Conservation (phyloP, 495 filamentous ascomycete species). For the Xanthoparmelia taractica region DNA sequence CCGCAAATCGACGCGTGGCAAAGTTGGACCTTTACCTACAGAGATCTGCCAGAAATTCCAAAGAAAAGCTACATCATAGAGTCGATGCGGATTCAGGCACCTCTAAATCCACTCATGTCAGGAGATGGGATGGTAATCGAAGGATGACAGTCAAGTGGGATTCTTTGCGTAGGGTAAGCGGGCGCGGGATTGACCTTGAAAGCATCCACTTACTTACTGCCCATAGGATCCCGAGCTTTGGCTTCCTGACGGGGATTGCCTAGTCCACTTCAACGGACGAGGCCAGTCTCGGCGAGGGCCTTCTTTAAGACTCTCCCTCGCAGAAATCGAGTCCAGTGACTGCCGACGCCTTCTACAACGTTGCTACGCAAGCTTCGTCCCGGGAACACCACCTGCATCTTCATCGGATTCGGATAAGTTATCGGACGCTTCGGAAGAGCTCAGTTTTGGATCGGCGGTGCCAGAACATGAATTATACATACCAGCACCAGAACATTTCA, state of each 20-base stretch:
- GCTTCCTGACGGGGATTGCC: conserved; percentile 53
- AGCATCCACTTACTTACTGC: conserved; percentile 10
- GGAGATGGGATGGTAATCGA: conserved; percentile 51
- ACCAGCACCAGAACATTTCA: conserved; percentile 44
- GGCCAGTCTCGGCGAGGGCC: conserved; percentile 54
- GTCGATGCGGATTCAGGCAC: conserved; percentile 5
- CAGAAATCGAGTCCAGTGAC: conserved; percentile 39
- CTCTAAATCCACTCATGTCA: conserved; percentile 24
- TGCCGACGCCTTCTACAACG: conserved; percentile 48
- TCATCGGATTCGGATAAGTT: conserved; percentile 20
- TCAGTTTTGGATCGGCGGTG: conserved; percentile 17
- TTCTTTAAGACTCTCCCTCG: conserved; percentile 50
- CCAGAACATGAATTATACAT: conserved; percentile 52
- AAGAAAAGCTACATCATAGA: conserved; percentile 6
- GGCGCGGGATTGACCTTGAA: not conserved
- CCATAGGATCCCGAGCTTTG: conserved; percentile 57
- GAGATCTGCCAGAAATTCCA: conserved; percentile 13
- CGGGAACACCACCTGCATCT: conserved; percentile 17
- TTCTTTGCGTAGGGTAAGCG: conserved; percentile 42
- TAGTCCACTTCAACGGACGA: conserved; percentile 51
- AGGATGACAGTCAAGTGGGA: conserved; percentile 46
- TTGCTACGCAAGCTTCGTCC: conserved; percentile 33
- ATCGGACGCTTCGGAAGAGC: conserved; percentile 19
- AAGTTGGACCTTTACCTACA: conserved; percentile 20
- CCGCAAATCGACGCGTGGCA: conserved; percentile 13